phyloP scores from a whole-genome alignment of 1,139 yeast species.

The Candida smagusa region DNA sequence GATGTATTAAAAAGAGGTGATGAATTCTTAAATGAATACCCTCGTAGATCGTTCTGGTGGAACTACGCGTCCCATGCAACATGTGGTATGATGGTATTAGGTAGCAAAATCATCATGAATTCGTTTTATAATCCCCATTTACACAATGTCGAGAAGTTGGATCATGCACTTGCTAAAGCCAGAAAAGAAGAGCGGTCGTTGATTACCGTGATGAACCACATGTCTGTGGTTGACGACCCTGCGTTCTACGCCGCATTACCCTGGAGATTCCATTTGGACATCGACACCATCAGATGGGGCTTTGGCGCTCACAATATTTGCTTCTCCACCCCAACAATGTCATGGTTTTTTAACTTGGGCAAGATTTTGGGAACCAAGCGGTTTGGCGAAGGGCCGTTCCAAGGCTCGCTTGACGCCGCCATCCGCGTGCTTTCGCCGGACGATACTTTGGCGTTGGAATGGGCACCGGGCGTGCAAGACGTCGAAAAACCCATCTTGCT shows the following conservation, averaged over 20 bases:
- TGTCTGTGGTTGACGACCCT: constrained; percentile 94
- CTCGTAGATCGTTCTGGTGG: constrained; percentile 62
- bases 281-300: constrained; percentile 85
- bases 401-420: constrained; percentile 88
- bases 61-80: constrained; percentile 65
- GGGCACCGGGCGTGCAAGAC: constrained; percentile 32
- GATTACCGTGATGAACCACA: constrained; percentile 91
- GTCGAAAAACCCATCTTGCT: constrained; percentile 25
- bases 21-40: constrained; percentile 60
- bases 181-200: constrained; percentile 68
- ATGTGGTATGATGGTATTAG: constrained; percentile 61
- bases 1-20: constrained; percentile 75
- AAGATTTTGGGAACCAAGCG: constrained; percentile 82
- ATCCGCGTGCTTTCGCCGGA: constrained; percentile 78
- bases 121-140: constrained; percentile 62
- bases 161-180: constrained; percentile 59
- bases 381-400: constrained; percentile 92
- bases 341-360: constrained; percentile 79
- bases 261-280: constrained; percentile 56
- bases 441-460: constrained; percentile 60
- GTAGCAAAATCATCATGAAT: constrained; percentile 61
- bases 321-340: constrained; percentile 53
- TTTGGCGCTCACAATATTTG: constrained; percentile 92
- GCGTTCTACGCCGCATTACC: constrained; percentile 86
- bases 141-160: constrained; percentile 60